These are phyloP conservation scores for Ogataea chonburiensis DNA, from an alignment of 805 yeast species.

Conservation along the genomic window DNA sequence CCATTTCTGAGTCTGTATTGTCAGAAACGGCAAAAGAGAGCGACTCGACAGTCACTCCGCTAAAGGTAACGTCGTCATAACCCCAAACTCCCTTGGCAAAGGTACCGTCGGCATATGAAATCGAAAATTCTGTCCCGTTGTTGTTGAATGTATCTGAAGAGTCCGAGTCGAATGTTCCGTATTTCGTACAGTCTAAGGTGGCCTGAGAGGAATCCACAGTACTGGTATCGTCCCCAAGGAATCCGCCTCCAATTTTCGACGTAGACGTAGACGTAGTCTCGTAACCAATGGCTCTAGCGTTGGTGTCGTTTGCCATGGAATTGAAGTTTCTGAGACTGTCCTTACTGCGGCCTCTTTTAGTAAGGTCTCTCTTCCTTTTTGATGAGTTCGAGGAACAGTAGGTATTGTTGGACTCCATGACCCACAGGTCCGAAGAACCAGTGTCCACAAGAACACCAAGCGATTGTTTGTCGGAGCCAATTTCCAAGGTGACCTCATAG, in stretches of 20 bases:
- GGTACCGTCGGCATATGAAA: slow-evolving; percentile 49
- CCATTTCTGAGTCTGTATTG: slow-evolving; percentile 57
- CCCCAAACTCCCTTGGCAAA: slow-evolving; percentile 58
- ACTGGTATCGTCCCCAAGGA: slow-evolving; percentile 4
- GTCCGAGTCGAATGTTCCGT: slow-evolving; percentile 49
- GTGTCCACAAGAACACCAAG: slow-evolving; percentile 65
- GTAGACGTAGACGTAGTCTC: slow-evolving; percentile 4
- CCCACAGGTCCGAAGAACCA: slow-evolving; percentile 76
- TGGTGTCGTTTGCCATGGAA: not conserved
- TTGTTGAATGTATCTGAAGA: slow-evolving; percentile 38
- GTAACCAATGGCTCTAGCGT: not conserved
- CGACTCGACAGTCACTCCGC: slow-evolving; percentile 45
- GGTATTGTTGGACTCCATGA: slow-evolving; percentile 48
- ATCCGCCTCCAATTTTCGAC: not conserved
- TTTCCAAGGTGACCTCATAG: slow-evolving; percentile 42
- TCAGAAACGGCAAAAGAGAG: slow-evolving; percentile 76
- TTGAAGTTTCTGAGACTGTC: slow-evolving; percentile 10
- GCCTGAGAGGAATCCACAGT: slow-evolving; percentile 12
- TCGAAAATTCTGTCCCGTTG: slow-evolving; percentile 43
- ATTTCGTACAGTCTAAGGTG: slow-evolving; percentile 40
- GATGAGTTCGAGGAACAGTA: slow-evolving; percentile 34
- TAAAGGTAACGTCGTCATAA: slow-evolving; percentile 55
- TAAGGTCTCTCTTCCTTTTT: not conserved
- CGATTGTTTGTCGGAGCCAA: slow-evolving; percentile 61
- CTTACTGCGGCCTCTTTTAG: slow-evolving; percentile 8